Conservation (phyloP, 1,284 basidiomycete species). For the Cryptococcus hybrid region DNA sequence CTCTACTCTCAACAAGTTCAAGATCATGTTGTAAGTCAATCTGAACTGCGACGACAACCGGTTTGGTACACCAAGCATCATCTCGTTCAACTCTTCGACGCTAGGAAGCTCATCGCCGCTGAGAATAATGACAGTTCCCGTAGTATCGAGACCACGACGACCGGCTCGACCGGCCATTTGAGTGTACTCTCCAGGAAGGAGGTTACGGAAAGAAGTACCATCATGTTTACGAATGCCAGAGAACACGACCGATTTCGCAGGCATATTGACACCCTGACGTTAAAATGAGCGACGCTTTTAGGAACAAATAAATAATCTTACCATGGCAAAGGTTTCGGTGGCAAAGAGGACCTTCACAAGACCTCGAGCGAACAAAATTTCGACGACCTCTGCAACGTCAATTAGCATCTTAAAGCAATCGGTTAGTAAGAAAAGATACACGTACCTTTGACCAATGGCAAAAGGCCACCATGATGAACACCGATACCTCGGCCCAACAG, state of each 20-base stretch:
- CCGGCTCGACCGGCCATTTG: slow-evolving; percentile 99
- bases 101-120: slow-evolving; percentile 82
- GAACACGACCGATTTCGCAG: slow-evolving; percentile 95
- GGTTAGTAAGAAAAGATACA: slow-evolving; percentile 52
- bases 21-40: slow-evolving; percentile 98
- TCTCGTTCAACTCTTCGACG: slow-evolving; percentile 71
- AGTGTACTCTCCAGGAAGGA: slow-evolving; percentile 89
- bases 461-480: slow-evolving; percentile 93
- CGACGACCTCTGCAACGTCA: slow-evolving; percentile 74
- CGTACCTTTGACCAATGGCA: slow-evolving; percentile 83
- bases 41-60: slow-evolving; percentile 97
- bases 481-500: slow-evolving; percentile 90
- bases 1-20: slow-evolving; percentile 94
- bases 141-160: slow-evolving; percentile 89
- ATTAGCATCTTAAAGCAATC: slow-evolving; percentile 60
- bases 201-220: slow-evolving; percentile 78
- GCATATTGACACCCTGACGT: slow-evolving; percentile 95
- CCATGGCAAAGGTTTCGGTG: slow-evolving; percentile 99
- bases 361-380: slow-evolving; percentile 93
- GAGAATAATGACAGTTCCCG: slow-evolving; percentile 93
- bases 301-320: slow-evolving; percentile 35
- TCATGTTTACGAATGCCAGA: slow-evolving; percentile 96
- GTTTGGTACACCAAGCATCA: slow-evolving; percentile 91
- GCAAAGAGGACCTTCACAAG: slow-evolving; percentile 97
- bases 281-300: slow-evolving; percentile 3